Conservation (phyloP, 768 basidiomycete genomes). For the Cystobasidium ongulense region DNA sequence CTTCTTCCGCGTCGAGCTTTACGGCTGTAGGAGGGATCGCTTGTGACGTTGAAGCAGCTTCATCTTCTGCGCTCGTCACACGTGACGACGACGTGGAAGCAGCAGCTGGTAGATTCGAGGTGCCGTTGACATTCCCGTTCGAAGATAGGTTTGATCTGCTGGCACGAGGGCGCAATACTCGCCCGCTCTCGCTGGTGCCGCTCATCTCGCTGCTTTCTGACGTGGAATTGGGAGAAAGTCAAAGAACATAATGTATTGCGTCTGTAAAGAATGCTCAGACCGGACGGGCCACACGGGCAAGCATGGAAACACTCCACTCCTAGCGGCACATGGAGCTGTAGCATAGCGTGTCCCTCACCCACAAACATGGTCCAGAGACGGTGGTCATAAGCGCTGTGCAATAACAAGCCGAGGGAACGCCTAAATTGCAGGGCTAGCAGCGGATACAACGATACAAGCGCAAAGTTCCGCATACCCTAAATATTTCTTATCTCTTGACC, state of each 20-base stretch:
- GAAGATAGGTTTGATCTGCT: neutral
- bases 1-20: neutral
- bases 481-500: constrained; percentile 72
- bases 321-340: too few relatives aligned
- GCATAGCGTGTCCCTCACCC: too few relatives aligned
- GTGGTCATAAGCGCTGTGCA: too few relatives aligned
- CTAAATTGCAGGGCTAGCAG: too few relatives aligned
- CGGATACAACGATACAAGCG: neutral
- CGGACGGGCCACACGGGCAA: too few relatives aligned
- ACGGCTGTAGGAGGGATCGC: neutral
- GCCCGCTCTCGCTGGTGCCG: constrained; percentile 18
- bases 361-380: too few relatives aligned
- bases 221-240: neutral
- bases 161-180: neutral
- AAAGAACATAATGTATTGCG: too few relatives aligned
- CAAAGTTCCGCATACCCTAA: neutral
- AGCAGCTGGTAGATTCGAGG: neutral
- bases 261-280: too few relatives aligned
- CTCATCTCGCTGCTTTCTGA: neutral
- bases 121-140: neutral
- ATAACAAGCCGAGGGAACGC: too few relatives aligned
- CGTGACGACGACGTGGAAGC: neutral
- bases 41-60: neutral
- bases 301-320: too few relatives aligned
- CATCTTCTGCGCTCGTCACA: neutral